Conservation (phyloP, 75 land plant genomes). For the Picea sitchensis region DNA sequence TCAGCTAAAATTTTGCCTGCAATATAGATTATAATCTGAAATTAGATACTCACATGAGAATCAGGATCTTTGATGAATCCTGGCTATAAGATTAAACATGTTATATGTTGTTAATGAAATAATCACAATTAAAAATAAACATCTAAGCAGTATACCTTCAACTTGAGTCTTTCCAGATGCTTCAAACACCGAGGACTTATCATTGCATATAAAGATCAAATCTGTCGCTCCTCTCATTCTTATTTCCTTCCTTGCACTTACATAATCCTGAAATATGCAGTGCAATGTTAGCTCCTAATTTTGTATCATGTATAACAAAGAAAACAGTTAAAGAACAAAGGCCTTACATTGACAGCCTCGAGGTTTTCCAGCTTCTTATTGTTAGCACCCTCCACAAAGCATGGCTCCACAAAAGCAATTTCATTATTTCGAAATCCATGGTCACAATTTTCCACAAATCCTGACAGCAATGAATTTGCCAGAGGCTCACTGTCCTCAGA, state of each 20-base stretch:
- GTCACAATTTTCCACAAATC: slow-evolving; percentile 38
- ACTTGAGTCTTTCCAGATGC: slow-evolving; percentile 14
- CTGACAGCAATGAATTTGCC: slow-evolving; percentile 55
- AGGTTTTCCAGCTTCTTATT: slow-evolving; percentile 45
- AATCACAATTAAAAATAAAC: neutral
- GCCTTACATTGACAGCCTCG: slow-evolving; percentile 46
- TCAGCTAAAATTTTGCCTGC: slow-evolving; percentile 55
- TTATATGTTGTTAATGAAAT: neutral
- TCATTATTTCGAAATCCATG: slow-evolving; percentile 20
- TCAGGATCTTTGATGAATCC: neutral
- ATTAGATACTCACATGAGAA: neutral
- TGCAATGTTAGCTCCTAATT: neutral
- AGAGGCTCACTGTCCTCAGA: slow-evolving; percentile 37
- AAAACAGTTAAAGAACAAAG: neutral
- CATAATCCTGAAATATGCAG: slow-evolving; percentile 43
- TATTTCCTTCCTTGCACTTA: slow-evolving; percentile 30
- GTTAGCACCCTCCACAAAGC: slow-evolving; percentile 38
- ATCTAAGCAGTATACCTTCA: slow-evolving; percentile 21
- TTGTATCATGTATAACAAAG: neutral
- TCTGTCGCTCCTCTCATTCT: slow-evolving; percentile 29
- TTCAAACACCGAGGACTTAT: slow-evolving; percentile 16
- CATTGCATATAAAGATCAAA: slow-evolving; percentile 57
- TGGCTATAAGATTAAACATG: neutral
- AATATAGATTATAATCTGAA: slow-evolving; percentile 10
- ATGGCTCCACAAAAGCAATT: slow-evolving; percentile 48